Conservation (phyloP, 495 filamentous ascomycete species). For the Aspergillus conjunctus region DNA sequence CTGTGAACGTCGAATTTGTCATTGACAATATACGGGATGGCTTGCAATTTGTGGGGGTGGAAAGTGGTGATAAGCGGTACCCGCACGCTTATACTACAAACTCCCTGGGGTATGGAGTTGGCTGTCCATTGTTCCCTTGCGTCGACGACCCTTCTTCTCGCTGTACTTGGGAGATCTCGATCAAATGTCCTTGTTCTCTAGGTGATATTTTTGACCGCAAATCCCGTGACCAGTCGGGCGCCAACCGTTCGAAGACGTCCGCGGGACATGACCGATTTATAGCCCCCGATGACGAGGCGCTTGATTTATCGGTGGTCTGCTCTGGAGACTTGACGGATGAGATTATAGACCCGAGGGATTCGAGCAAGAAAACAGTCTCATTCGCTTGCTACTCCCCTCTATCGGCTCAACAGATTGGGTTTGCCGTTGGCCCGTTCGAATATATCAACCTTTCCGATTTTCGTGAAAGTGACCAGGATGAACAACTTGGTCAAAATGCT, state of each 20-base stretch:
- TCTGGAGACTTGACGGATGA: constrained; percentile 88
- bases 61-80: constrained; percentile 74
- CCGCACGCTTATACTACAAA: constrained; percentile 91
- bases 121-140: constrained; percentile 87
- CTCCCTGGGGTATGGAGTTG: constrained; percentile 71
- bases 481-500: constrained; percentile 79
- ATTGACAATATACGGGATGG: constrained; percentile 78
- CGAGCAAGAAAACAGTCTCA: constrained; percentile 77
- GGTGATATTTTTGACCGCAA: constrained; percentile 73
- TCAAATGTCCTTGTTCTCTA: constrained; percentile 81
- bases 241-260: constrained; percentile 26
- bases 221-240: constrained; percentile 25
- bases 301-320: constrained; percentile 88
- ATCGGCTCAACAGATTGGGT: constrained; percentile 83
- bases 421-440: constrained; percentile 93
- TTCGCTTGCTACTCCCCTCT: constrained; percentile 73
- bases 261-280: constrained; percentile 31
- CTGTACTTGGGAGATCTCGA: constrained; percentile 83
- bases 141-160: constrained; percentile 78
- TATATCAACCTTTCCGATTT: constrained; percentile 87
- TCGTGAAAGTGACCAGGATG: constrained; percentile 86
- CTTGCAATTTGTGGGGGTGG: constrained; percentile 84
- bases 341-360: constrained; percentile 69
- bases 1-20: constrained; percentile 70
- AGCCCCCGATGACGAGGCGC: constrained; percentile 76